These are phyloP conservation scores for Dianthus caryophyllus DNA, from an alignment of 148 eudicot species.

Conservation along the genomic window DNA sequence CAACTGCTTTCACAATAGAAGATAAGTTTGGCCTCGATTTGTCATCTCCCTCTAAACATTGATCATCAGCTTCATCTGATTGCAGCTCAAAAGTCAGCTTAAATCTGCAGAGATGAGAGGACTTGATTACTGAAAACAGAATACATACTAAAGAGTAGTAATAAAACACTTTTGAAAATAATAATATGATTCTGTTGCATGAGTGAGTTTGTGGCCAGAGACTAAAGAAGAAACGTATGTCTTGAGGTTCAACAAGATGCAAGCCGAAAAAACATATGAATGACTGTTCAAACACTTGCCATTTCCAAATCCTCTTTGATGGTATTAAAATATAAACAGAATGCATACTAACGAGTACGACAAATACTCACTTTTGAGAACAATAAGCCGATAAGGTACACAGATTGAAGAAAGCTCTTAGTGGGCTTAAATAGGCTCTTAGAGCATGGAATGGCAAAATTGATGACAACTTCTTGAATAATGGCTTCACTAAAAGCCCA, in stretches of 20 bases:
- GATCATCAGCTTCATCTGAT: conserved; percentile 46
- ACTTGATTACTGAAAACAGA: neutral
- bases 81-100: conserved; percentile 53
- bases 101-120: conserved; percentile 40
- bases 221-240: neutral
- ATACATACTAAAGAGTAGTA: neutral
- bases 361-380: too few species aligned
- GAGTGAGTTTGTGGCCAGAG: neutral
- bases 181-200: neutral
- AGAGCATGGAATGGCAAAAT: too few species aligned
- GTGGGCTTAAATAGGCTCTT: too few species aligned
- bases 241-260: neutral
- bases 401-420: too few species aligned
- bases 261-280: neutral
- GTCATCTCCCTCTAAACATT: conserved; percentile 46
- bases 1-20: conserved; percentile 41
- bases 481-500: too few species aligned
- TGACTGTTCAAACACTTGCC: neutral
- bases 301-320: neutral
- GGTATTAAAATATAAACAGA: neutral
- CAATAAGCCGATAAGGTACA: too few species aligned
- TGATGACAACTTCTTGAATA: too few species aligned
- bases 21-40: conserved; percentile 56
- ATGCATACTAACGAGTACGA: too few species aligned
- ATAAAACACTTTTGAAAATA: neutral